A percentile compares a stretch with the other conserved stretches of the same genome.
These are phyloP conservation scores for Colletotrichum somersetense DNA, from an alignment of 2,329 filamentous ascomycete genomes.

Conservation along the genomic window DNA sequence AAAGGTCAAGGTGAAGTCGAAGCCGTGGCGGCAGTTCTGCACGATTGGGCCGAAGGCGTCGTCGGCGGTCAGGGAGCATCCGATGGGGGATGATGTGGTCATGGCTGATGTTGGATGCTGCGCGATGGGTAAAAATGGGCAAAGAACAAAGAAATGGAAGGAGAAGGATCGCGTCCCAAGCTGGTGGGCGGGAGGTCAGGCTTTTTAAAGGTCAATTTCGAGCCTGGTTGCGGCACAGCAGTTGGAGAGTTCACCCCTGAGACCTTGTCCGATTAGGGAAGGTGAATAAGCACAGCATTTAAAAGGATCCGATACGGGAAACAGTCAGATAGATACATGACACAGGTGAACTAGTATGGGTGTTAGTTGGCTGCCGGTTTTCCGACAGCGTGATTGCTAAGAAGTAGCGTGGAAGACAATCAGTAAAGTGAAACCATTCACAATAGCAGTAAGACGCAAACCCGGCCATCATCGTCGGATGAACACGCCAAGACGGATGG, in stretches of 20 bases:
- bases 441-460: neutral
- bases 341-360: no score
- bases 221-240: neutral
- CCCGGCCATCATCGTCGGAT: conserved; percentile 7
- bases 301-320: neutral
- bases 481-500: conserved; percentile 2
- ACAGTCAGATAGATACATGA: neutral
- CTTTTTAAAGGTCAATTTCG: conserved; percentile 10
- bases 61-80: conserved; percentile 36
- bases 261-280: conserved; percentile 29
- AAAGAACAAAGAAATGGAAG: accelerated
- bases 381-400: neutral
- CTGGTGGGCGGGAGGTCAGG: neutral
- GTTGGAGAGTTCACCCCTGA: conserved; percentile 16
- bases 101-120: conserved; percentile 1
- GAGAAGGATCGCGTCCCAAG: accelerated
- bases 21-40: conserved; percentile 40
- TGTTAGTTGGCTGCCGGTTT: neutral
- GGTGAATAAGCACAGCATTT: conserved; percentile 30
- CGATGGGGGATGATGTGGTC: conserved; percentile 18
- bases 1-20: conserved; percentile 51
- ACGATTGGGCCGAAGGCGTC: conserved; percentile 46
- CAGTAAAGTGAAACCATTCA: conserved; percentile 7
- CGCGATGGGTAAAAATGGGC: neutral
- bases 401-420: neutral